These are phyloP conservation scores for Ciborinia camelliae DNA, from an alignment of 2,329 filamentous ascomycete genomes.

Conservation along the genomic window DNA sequence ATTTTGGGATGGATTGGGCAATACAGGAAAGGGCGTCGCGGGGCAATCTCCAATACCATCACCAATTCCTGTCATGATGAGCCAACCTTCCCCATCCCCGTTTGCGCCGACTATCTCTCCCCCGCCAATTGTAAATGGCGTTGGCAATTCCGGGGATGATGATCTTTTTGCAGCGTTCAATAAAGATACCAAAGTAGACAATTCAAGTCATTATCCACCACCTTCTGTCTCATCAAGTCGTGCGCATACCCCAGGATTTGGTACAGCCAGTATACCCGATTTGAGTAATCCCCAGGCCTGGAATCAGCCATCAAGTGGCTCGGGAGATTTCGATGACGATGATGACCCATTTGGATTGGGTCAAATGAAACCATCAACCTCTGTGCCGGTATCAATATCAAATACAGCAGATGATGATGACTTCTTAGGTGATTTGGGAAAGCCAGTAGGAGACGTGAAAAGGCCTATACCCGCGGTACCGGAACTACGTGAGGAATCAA, in stretches of 20 bases:
- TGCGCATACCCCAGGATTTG: constrained; percentile 45
- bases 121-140: constrained; percentile 41
- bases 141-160: constrained; percentile 47
- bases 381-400: constrained; percentile 32
- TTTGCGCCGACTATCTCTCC: constrained; percentile 36
- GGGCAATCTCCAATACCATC: constrained; percentile 46
- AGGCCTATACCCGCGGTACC: constrained; percentile 40
- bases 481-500: constrained; percentile 26
- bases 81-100: constrained; percentile 35
- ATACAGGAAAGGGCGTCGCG: constrained; percentile 44
- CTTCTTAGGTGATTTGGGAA: constrained; percentile 61
- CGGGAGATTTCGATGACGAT: constrained; percentile 50
- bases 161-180: constrained; percentile 67
- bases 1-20: constrained; percentile 72
- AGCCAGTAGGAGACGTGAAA: constrained; percentile 61
- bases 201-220: constrained; percentile 62
- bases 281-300: constrained; percentile 54
- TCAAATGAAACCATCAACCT: constrained; percentile 46
- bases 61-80: constrained; percentile 46
- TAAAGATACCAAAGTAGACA: constrained; percentile 63
- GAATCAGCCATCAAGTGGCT: constrained; percentile 36
- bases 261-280: constrained; percentile 43
- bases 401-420: constrained; percentile 56
- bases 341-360: constrained; percentile 86
- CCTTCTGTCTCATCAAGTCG: constrained; percentile 41